Base-by-base conservation (phyloP, 108 stramenopile species). In the Pseudonitzschia multiseries region DNA sequence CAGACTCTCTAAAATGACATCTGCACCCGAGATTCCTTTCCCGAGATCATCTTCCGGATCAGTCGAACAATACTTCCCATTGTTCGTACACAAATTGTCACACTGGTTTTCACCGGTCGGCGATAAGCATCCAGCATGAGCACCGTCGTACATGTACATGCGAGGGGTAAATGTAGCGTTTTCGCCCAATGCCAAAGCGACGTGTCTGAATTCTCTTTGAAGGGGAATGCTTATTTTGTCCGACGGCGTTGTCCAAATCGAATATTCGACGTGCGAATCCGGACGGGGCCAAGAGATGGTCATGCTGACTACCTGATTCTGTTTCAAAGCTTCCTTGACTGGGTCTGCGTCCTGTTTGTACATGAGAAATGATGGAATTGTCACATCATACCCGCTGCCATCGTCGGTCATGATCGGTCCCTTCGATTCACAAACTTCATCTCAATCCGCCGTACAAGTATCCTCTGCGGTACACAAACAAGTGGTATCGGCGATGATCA, bases 371-470 rank as follows among this genome's bases (percentile, higher is more conserved):
- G 83, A 69, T 0, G 98, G 97, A 42, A 98, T 96, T 66, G 89
- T 76, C 81, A 98, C 95, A 64, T 97, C 98, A 4, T 74, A 73
- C 10, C 98, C 98, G 18, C 83, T 85, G 17, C 98, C 98, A 70
- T 98, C 98, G 70, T 98, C 98, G 22, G 98, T 97, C 98, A 98
- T 97, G 82, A 97, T 93, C 54, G 97, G 97, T 77, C 96, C 96
- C 8, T 81, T 70, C 2, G 76, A 75, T 72, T 91, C 89, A 24
- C 71, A 71, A 14, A 53, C 32, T 14, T 12, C 31, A 24, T 78
- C 77, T 18, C 40, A 31, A 29, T 72, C 54, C 56, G 63, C 62
- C 9, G 28, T 36, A 66, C 82, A 83, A 36, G 50, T 27, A 57
- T 57, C 54, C 9, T 62, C 86, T 42, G 69, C 52, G 52, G 71